A percentile compares a stretch with the other conserved stretches of the same genome.
These are phyloP conservation scores for Erodium texanum DNA, from an alignment of 441 rosid genomes.

Conservation along the genomic window DNA sequence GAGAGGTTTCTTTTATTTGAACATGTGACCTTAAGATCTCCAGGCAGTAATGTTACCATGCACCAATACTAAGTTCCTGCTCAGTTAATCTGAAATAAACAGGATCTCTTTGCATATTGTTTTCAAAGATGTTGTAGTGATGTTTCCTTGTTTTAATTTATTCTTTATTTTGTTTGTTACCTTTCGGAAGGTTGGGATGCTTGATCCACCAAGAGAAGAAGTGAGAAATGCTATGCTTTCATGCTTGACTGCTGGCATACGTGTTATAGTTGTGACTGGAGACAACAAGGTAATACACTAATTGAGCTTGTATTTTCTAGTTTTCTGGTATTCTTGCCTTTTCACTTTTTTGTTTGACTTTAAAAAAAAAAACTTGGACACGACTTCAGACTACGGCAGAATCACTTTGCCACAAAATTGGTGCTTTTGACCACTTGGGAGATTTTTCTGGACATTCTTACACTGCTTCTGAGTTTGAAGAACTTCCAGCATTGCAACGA, in stretches of 20 bases:
- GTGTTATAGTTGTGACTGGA: slow-evolving; percentile 98
- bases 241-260: slow-evolving; percentile 98
- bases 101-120: neutral
- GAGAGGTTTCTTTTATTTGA: neutral
- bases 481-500: slow-evolving; percentile 83
- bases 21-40: neutral
- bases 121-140: neutral
- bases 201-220: slow-evolving; percentile 98
- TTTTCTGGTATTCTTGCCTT: slow-evolving; percentile 13
- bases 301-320: slow-evolving; percentile 11
- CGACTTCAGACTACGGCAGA: slow-evolving; percentile 87
- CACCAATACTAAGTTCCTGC: neutral
- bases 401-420: slow-evolving; percentile 88
- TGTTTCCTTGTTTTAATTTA: neutral
- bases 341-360: slow-evolving; percentile 15
- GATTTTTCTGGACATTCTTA: slow-evolving; percentile 76
- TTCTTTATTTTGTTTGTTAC: slow-evolving; percentile 10
- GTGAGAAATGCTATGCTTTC: slow-evolving; percentile 92
- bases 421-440: slow-evolving; percentile 83
- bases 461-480: slow-evolving; percentile 93
- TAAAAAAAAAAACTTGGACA: slow-evolving; percentile 21
- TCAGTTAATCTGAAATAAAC: neutral
- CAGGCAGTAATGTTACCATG: neutral
- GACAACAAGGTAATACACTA: slow-evolving; percentile 75
- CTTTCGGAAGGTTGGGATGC: slow-evolving; percentile 85